Evolutionary conservation across 495 filamentous ascomycete genomes (phyloP).

Genomic region (Elaphomyces granulatus): DNA sequence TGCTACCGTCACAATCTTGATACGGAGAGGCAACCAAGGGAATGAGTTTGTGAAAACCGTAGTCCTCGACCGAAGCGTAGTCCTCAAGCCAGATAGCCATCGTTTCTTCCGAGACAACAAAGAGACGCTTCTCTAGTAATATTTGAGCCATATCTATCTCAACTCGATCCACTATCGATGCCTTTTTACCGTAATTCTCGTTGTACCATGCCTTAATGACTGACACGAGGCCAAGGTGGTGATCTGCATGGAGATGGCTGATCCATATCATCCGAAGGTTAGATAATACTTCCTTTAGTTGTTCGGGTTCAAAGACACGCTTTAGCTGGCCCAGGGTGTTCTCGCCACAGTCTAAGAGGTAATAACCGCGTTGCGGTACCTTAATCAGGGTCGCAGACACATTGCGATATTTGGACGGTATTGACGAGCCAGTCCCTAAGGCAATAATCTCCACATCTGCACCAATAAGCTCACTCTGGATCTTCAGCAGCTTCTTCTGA

Average conservation of each 20-base stretch:
- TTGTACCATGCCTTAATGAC: slow-evolving; percentile 67
- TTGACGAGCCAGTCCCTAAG: slow-evolving; percentile 78
- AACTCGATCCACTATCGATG: slow-evolving; percentile 7
- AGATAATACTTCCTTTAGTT: slow-evolving; percentile 52
- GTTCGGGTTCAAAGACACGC: slow-evolving; percentile 47
- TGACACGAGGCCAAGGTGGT: slow-evolving; percentile 71
- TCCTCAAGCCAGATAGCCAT: slow-evolving; percentile 66
- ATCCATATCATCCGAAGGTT: slow-evolving; percentile 85
- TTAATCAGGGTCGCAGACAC: slow-evolving; percentile 77
- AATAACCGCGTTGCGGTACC: slow-evolving; percentile 69
- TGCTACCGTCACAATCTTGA: slow-evolving; percentile 5
- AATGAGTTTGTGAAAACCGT: slow-evolving; percentile 47
- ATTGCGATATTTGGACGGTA: slow-evolving; percentile 87
- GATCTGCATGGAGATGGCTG: slow-evolving; percentile 90
- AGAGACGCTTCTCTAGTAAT: slow-evolving; percentile 35
- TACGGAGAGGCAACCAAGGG: slow-evolving; percentile 25
- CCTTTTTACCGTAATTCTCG: slow-evolving; percentile 25
- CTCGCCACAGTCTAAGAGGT: slow-evolving; percentile 84
- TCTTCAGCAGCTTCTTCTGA: slow-evolving; percentile 20
- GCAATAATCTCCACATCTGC: slow-evolving; percentile 68
- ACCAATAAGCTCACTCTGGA: slow-evolving; percentile 43
- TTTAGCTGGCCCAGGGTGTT: slow-evolving; percentile 84
- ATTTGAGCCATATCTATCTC: slow-evolving; percentile 21
- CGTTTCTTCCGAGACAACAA: slow-evolving; percentile 44
- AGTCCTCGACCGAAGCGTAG: slow-evolving; percentile 63